A percentile compares a stretch with the other conserved stretches of the same genome.
Evolutionary conservation across 2,329 filamentous ascomycete species (phyloP).

Genomic region (Paecilomyces formosus): DNA sequence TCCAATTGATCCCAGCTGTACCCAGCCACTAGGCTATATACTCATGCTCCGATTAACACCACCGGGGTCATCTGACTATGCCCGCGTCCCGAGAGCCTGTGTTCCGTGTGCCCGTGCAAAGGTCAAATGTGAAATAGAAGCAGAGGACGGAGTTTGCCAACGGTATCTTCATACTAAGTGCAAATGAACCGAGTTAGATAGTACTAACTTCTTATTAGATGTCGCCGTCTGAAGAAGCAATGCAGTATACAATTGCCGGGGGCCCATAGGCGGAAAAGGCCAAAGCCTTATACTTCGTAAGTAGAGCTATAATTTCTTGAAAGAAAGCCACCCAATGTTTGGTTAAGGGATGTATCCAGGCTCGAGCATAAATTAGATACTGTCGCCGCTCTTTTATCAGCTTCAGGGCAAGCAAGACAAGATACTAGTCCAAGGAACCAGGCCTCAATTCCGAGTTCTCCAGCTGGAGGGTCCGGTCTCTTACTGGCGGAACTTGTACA

Average conservation of each 20-base stretch:
- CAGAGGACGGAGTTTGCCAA: slow-evolving; percentile 6
- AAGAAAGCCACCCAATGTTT: not conserved
- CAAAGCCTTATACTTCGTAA: not conserved
- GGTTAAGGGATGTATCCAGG: slow-evolving; percentile 14
- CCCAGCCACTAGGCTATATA: not conserved
- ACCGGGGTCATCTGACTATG: not conserved
- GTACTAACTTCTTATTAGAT: slow-evolving; percentile 11
- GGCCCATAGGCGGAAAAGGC: slow-evolving; percentile 13
- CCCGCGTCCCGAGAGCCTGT: slow-evolving; percentile 7
- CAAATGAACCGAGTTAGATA: not conserved
- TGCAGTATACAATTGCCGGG: slow-evolving; percentile 18
- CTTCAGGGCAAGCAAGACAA: slow-evolving; percentile 8
- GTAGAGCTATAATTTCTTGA: not conserved
- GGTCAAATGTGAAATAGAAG: slow-evolving; percentile 8
- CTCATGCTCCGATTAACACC: not conserved
- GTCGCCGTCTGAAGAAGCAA: slow-evolving; percentile 17
- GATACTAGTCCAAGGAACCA: not conserved
- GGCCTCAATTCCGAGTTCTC: not conserved
- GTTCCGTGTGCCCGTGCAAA: slow-evolving; percentile 10
- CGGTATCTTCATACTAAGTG: slow-evolving; percentile 1
- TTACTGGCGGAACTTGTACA: slow-evolving; percentile 1
- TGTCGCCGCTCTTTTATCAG: slow-evolving; percentile 13
- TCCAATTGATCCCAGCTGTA: not conserved
- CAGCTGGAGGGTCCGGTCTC: not conserved
- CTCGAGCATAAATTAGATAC: slow-evolving; percentile 20